Conservation (phyloP, 1,284 basidiomycete species). For the Meripilus lineatus region DNA sequence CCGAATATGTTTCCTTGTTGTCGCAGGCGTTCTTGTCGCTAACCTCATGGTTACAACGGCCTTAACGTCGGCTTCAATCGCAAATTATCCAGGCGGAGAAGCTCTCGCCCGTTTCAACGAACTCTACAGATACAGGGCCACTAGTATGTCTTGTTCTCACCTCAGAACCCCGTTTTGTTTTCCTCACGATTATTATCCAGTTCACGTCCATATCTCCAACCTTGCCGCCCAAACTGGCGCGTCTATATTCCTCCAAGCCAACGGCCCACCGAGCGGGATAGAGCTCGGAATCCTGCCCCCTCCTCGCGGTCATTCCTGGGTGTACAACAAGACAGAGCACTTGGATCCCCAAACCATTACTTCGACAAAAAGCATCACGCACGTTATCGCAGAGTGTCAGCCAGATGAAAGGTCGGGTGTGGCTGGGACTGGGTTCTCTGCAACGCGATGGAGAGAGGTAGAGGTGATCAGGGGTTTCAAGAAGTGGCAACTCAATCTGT, state of each 20-base stretch:
- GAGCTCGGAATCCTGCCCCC: constrained; percentile 15
- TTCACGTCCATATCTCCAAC: constrained; percentile 75
- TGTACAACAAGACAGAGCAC: constrained; percentile 77
- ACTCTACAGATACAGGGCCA: constrained; percentile 30
- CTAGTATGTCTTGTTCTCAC: constrained; percentile 22
- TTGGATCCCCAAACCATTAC: constrained; percentile 41
- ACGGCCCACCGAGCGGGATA: constrained; percentile 47
- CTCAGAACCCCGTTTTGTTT: neutral
- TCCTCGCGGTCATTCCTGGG: constrained; percentile 37
- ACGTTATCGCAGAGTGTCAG: constrained; percentile 51
- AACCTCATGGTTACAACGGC: constrained; percentile 53
- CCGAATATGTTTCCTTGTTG: constrained; percentile 36
- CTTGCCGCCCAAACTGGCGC: constrained; percentile 89
- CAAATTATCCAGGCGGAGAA: constrained; percentile 90
- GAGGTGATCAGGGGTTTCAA: constrained; percentile 45
- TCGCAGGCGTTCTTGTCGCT: constrained; percentile 41
- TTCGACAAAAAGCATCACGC: constrained; percentile 42
- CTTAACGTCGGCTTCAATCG: constrained; percentile 54
- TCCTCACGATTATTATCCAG: constrained; percentile 21
- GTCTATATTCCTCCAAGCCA: constrained; percentile 79
- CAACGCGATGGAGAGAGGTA: constrained; percentile 36
- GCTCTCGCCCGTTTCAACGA: constrained; percentile 66
- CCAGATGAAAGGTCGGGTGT: neutral
- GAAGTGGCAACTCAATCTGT: constrained; percentile 35
- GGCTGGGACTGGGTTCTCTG: neutral